phyloP scores from a whole-genome alignment of 306 rosid species.

The Morella rubra region DNA sequence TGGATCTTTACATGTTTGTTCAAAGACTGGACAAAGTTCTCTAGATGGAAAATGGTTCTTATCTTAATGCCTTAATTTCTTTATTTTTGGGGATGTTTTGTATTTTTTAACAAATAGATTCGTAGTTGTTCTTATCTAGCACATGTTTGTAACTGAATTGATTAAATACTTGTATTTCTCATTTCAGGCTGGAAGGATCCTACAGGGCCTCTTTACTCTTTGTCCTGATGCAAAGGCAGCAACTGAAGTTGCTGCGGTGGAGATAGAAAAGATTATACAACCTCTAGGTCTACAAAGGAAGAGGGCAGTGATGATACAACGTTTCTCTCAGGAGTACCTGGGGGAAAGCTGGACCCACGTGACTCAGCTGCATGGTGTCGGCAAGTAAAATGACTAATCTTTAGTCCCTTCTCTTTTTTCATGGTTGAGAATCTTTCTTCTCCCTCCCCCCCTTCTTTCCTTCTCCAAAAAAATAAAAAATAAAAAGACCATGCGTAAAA shows the following conservation, averaged over 20 bases:
- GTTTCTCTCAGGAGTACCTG: conserved; percentile 59
- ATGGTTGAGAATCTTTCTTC: not conserved
- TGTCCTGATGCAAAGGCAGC: conserved; percentile 72
- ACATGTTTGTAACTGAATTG: not conserved
- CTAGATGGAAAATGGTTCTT: not conserved
- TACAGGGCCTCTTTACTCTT: conserved; percentile 48
- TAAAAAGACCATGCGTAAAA: not conserved
- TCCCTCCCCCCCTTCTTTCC: not conserved
- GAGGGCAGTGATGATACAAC: conserved; percentile 50
- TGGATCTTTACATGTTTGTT: not conserved
- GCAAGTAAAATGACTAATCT: conserved; percentile 50
- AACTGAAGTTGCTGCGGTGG: conserved; percentile 34
- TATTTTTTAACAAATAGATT: not conserved
- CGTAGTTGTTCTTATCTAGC: not conserved
- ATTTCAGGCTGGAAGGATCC: conserved; percentile 42
- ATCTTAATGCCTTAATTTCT: not conserved
- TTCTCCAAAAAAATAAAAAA: too few relatives aligned
- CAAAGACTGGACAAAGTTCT: not conserved
- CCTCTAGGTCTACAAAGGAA: conserved; percentile 54
- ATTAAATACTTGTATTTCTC: conserved; percentile 17
- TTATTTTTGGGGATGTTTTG: not conserved
- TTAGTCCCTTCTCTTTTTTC: not conserved
- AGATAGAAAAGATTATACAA: conserved; percentile 45
- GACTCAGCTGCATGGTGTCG: conserved; percentile 72
- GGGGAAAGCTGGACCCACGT: conserved; percentile 64